Evolutionary conservation across 106 monocot species (phyloP), one percentile per base, ranked within the genome.

Genomic region (Acanthochlamys bracteata): DNA sequence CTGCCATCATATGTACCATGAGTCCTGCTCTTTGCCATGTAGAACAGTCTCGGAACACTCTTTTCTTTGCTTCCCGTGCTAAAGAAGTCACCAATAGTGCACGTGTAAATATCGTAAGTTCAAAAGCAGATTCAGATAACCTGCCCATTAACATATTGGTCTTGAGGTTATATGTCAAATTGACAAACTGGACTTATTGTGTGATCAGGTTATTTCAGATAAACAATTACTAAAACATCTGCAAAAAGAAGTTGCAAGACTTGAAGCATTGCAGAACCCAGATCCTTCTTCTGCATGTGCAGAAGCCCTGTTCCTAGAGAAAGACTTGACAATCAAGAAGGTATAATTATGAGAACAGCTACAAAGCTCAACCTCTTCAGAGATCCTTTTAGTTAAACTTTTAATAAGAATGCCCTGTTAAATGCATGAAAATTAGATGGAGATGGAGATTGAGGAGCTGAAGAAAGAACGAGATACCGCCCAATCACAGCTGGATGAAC

Each of bases 1-100:
- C 98, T 22, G 98, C 98, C 8, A 89, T 98, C 41, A 92, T 98
- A 16, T 98, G 98, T 65, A 98, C 91, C 40, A 81, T 98, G 98
- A 92, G 92, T 57, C 98, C 98, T 24, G 88, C 91, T 53, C 64
- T 75, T 46, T 75, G 72, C 61, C 91, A 98, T 61, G 88, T 98
- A 49, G 98, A 98, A 66, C 98, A 92, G 77, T 98, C 98, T 57
- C 82, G 98, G 19, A 98, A 81, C 63, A 98, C 98, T 42, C 85
- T 98, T 2, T 92, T 79, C 74, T 98, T 98, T 77, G 98, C 98
- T 54, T 80, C 81, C 20, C 76, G 83, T 61, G 98, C 98, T 25
- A 98, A 98, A 66, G 88, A 98, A 71, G 85, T 98, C 26, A 92
- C 83, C 17, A 98, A 83, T 23, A 78, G 65, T 61, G 98, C 98